Evolutionary conservation across 192 early-diverging fungal species (phyloP), one percentile per base, ranked within the genome.

Genomic region (Chytriomyces sp.): DNA sequence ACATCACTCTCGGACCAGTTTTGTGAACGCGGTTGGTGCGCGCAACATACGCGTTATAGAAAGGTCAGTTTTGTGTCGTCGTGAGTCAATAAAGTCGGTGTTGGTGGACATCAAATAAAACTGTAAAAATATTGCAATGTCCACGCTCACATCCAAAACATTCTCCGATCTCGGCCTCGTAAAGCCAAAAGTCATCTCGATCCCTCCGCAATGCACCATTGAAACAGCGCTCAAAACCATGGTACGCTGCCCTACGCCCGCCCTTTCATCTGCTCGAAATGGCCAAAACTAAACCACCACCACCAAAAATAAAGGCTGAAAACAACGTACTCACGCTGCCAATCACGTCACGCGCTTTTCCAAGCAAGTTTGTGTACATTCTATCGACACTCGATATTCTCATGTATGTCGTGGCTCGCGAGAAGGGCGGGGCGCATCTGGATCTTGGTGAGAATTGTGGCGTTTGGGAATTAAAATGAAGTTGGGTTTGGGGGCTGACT

Each of bases 361-460:
- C 76, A 1, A 67, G 79, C 65, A 72, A 81, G 23, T 79, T 80
- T 13, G 81, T 84, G 43, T 85, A 80, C 26, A 89, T 90, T 67
- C 82, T 90, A 16, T 86, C 84, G 50, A 70, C 87, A 11, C 77
- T 82, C 69, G 89, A 90, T 77, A 86, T 90, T 49, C 71, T 89
- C 45, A 44, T 72, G 11, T 79, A 63, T 45, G 48, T 79, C 63
- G 61, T 75, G 10, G 11, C 59, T 7, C 64, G 74, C 64, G 20
- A 76, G 16, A 67, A 69, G 53, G 24, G 43, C 11, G 59, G 61
- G 23, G 9, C 43, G 35, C 7, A 11, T 8, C 16, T 79, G 45
- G 77, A 79, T 50, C 71, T 79, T 7, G 35, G 35, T 35, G 35
- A 35, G 35, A 2, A 35, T 35, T 35, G 35, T 35, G 35, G 35